phyloP scores from a whole-genome alignment of 2,329 filamentous ascomycete genomes.

The Raffaelea deltoideospora region DNA sequence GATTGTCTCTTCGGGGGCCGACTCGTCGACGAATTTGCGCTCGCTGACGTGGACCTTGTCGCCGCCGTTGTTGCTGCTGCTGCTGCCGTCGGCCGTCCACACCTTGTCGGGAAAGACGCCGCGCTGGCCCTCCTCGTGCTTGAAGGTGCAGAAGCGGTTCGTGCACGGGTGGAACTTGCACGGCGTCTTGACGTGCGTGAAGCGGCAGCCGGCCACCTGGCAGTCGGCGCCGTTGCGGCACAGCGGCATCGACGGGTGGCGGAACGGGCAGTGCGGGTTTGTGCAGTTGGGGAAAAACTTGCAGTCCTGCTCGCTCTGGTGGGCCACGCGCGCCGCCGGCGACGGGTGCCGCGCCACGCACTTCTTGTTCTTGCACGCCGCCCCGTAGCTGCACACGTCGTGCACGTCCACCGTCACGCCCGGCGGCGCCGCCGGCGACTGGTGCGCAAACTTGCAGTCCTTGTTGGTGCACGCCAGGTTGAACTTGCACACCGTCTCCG shows the following conservation, averaged over 20 bases:
- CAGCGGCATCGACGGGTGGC: conserved; percentile 70
- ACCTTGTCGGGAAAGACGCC: conserved; percentile 78
- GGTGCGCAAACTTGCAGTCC: conserved; percentile 86
- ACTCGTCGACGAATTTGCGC: conserved; percentile 69
- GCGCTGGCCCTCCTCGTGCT: conserved; percentile 82
- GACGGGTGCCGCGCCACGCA: conserved; percentile 87
- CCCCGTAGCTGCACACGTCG: conserved; percentile 72
- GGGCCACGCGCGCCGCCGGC: conserved; percentile 62
- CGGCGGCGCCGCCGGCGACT: conserved; percentile 76
- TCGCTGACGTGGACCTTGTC: conserved; percentile 63
- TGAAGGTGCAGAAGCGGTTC: conserved; percentile 76
- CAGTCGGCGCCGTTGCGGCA: conserved; percentile 90
- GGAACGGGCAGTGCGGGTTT: conserved; percentile 76
- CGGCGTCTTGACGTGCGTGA: conserved; percentile 68
- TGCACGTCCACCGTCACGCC: conserved; percentile 62
- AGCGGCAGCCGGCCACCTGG: conserved; percentile 67
- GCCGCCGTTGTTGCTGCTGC: conserved; percentile 10
- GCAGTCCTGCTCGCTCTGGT: conserved; percentile 75
- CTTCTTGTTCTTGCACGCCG: conserved; percentile 90
- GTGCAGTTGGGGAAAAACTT: conserved; percentile 86
- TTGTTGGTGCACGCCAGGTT: conserved; percentile 79
- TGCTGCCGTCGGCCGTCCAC: conserved; percentile 51
- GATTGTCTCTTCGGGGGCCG: conserved; percentile 54
- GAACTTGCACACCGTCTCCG: conserved; percentile 69
- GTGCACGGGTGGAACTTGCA: conserved; percentile 89